Base-by-base conservation (phyloP, 306 rosid species). In the Malus asiatica region DNA sequence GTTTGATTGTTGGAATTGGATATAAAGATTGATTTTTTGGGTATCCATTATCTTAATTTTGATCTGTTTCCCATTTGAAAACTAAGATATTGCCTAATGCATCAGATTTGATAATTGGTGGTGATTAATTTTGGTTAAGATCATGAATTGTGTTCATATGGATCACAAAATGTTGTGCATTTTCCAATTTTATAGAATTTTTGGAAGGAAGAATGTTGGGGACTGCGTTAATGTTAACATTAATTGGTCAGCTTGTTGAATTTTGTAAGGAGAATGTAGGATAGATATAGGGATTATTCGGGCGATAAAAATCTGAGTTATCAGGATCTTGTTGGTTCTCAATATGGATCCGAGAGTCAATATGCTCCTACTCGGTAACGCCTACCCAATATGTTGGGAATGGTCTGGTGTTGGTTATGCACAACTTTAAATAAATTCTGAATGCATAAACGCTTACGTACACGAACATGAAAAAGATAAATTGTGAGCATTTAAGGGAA, bases 111-210 rank as follows among this genome's bases (percentile, higher is more conserved):
- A 53, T 62, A 22, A 76, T 65, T 66, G 32, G 32, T 81, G 76
- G 1, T 79, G 44, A 75, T 73, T 68, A 33, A 38, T 12, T 73
- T 53, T 9, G 14, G 62, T 76, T 32, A 14, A 44, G 69, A 29
- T 45, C 77, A 27, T 27, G 30, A 11, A 42, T 62, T 61, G 45
- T 45, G 19, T 74, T 61, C 4, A 14, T 29, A 27, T 45, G 46
- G 79, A 80, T 80, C 73, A 73, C 38, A 53, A 4, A 14, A 45
- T 80, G 19, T 19, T 69, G 35, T 79, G 69, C 58, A 55, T 4
- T 27, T 60, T 4, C 23, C 5, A 11, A 18, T 46, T 23, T 30
- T 29, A 15, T 59, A 19, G 44, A 23, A 23, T 15, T 51, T 16
- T 51, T 18, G 55, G 55, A 51, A 51, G 55, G 45, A 6, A 48